Percentiles rank a stretch among this genome's conserved stretches.
Evolutionary conservation across 2,329 filamentous ascomycete genomes (phyloP).

Genomic region (Corniculantispora saksenae): DNA sequence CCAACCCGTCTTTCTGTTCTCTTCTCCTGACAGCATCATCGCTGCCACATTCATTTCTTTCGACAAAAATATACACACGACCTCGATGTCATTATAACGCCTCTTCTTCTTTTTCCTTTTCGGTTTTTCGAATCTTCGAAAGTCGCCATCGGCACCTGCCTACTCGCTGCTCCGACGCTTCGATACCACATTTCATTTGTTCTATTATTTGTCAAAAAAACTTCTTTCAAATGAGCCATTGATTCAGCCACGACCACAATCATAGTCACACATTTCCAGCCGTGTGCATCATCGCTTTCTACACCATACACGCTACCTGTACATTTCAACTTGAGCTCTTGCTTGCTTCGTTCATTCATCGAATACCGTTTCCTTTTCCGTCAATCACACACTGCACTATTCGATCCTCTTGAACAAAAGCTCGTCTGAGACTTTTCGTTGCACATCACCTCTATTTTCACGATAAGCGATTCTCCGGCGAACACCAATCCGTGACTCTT

Average conservation of each 20-base stretch:
- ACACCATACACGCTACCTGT: constrained; percentile 32
- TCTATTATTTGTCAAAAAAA: constrained; percentile 26
- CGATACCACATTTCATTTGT: constrained; percentile 40
- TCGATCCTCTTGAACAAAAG: constrained; percentile 9
- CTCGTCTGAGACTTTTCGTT: constrained; percentile 1
- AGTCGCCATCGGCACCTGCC: constrained; percentile 32
- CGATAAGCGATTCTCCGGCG: constrained; percentile 15
- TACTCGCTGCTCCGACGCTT: constrained; percentile 33
- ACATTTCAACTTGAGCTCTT: constrained; percentile 31
- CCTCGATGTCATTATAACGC: constrained; percentile 49
- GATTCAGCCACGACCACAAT: constrained; percentile 37
- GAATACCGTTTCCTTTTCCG: not conserved
- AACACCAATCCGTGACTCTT: constrained; percentile 13
- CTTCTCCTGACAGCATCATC: constrained; percentile 22
- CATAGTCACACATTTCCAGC: constrained; percentile 26
- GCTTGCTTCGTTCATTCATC: constrained; percentile 23
- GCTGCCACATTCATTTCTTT: constrained; percentile 29
- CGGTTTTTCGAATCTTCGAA: constrained; percentile 31
- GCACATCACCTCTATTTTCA: constrained; percentile 9
- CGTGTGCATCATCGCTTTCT: constrained; percentile 27
- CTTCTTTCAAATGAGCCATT: constrained; percentile 44
- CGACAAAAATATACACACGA: constrained; percentile 23
- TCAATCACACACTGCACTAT: constrained; percentile 14
- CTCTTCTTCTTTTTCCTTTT: constrained; percentile 35
- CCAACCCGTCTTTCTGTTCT: constrained; percentile 27